These are phyloP conservation scores for Tilletiaria anomala DNA, from an alignment of 1,284 basidiomycete genomes.

Conservation along the genomic window DNA sequence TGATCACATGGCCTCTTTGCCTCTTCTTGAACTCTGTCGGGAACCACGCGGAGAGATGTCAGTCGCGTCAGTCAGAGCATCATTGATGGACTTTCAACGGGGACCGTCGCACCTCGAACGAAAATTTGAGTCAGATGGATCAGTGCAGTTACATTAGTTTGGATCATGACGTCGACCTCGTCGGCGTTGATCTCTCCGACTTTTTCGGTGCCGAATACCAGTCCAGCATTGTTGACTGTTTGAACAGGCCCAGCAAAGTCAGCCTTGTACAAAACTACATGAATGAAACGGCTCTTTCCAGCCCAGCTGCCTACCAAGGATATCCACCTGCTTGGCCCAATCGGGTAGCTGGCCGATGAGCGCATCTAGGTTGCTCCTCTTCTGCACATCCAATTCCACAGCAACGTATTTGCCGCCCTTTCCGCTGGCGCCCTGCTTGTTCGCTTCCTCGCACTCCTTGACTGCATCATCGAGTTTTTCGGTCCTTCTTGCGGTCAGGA, in stretches of 20 bases:
- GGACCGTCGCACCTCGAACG: too few relatives aligned
- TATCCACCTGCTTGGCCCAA: slow-evolving; percentile 32
- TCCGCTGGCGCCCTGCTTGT: slow-evolving; percentile 56
- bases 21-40: slow-evolving; percentile 86
- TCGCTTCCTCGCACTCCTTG: slow-evolving; percentile 51
- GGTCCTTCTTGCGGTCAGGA: slow-evolving; percentile 41
- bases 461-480: slow-evolving; percentile 36
- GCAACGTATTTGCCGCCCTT: slow-evolving; percentile 38
- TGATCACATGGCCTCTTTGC: slow-evolving; percentile 81
- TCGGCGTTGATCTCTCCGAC: slow-evolving; percentile 61
- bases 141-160: slow-evolving; percentile 79
- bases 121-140: slow-evolving; percentile 63
- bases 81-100: too few relatives aligned
- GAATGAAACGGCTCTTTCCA: background rate
- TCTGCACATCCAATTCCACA: slow-evolving; percentile 26
- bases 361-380: slow-evolving; percentile 14
- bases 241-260: background rate
- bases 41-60: too few relatives aligned
- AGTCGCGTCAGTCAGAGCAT: too few relatives aligned
- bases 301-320: too few relatives aligned
- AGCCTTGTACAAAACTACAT: background rate
- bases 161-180: slow-evolving; percentile 68
- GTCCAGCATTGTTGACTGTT: slow-evolving; percentile 49
- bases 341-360: slow-evolving; percentile 16
- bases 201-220: slow-evolving; percentile 61